Evolutionary conservation across 2,329 filamentous ascomycete genomes (phyloP).

Genomic region (Aspergillus neotritici): DNA sequence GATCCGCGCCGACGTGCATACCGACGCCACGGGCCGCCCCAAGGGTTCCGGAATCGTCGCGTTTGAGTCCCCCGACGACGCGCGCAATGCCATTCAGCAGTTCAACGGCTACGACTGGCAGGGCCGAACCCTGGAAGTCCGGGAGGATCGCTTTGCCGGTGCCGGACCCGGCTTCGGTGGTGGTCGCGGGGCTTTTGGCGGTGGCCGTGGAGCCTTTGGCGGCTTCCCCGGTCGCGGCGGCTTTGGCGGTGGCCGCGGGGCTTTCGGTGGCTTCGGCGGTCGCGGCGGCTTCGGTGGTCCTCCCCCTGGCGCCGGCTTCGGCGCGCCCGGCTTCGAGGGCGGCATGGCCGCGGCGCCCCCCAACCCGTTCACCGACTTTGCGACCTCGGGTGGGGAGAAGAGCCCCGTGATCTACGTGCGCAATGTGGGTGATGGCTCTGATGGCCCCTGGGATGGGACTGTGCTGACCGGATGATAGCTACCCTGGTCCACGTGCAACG

Average conservation of each 20-base stretch:
- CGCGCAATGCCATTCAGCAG: conserved; percentile 89
- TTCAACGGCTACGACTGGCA: conserved; percentile 99
- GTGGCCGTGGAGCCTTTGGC: conserved; percentile 46
- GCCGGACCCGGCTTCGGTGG: conserved; percentile 42
- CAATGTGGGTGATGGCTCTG: conserved; percentile 63
- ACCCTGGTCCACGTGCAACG: conserved; percentile 98
- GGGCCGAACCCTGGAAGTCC: conserved; percentile 84
- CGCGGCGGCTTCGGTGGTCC: conserved; percentile 50
- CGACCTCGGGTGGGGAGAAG: conserved; percentile 77
- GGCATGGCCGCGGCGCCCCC: conserved; percentile 50
- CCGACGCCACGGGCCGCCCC: conserved; percentile 82
- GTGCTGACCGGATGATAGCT: conserved; percentile 53
- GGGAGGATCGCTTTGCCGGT: conserved; percentile 88
- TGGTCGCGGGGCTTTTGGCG: conserved; percentile 41
- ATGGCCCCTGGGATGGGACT: too few species aligned
- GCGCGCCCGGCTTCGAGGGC: conserved; percentile 36
- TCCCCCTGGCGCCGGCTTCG: conserved; percentile 32
- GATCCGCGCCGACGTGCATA: conserved; percentile 90
- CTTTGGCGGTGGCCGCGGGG: conserved; percentile 48
- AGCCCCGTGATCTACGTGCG: conserved; percentile 87
- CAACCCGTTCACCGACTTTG: conserved; percentile 91
- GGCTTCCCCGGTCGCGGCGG: conserved; percentile 51
- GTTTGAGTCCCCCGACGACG: conserved; percentile 91
- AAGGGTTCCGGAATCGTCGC: conserved; percentile 97
- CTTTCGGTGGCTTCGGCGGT: conserved; percentile 47